Conservation (phyloP, 2,329 filamentous ascomycete genomes). For the Myriosclerotinia scirpicola region DNA sequence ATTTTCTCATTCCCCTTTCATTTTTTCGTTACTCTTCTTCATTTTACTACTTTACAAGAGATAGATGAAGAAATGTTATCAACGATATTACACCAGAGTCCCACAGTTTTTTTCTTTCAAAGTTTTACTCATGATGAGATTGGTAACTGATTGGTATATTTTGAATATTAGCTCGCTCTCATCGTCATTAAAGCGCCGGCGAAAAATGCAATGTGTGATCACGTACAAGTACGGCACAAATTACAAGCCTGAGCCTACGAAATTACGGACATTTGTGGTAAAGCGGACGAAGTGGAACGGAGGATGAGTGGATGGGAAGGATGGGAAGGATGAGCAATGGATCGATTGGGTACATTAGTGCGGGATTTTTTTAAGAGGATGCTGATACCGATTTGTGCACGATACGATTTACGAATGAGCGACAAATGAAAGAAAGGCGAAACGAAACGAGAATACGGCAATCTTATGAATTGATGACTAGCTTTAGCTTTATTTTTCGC, state of each 20-base stretch:
- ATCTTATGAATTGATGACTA: constrained; percentile 16
- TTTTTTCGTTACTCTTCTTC: constrained; percentile 5
- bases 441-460: neutral
- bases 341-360: constrained; percentile 14
- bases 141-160: constrained; percentile 37
- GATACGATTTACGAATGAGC: constrained; percentile 2
- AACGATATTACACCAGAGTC: constrained; percentile 6
- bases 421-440: neutral
- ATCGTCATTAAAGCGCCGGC: constrained; percentile 11
- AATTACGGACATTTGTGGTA: too few relatives aligned
- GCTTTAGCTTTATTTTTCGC: neutral
- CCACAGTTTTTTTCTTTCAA: constrained; percentile 5
- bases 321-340: neutral
- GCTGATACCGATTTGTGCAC: neutral
- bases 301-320: neutral
- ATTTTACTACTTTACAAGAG: constrained; percentile 12
- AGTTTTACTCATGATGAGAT: constrained; percentile 30
- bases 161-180: constrained; percentile 22
- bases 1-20: constrained; percentile 1
- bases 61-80: constrained; percentile 24
- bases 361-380: neutral
- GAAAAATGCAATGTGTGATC: neutral
- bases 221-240: neutral
- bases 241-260: too few relatives aligned
- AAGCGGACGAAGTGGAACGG: too few relatives aligned